Conservation (phyloP, 768 basidiomycete species). For the Xerocomus spinulosus region DNA sequence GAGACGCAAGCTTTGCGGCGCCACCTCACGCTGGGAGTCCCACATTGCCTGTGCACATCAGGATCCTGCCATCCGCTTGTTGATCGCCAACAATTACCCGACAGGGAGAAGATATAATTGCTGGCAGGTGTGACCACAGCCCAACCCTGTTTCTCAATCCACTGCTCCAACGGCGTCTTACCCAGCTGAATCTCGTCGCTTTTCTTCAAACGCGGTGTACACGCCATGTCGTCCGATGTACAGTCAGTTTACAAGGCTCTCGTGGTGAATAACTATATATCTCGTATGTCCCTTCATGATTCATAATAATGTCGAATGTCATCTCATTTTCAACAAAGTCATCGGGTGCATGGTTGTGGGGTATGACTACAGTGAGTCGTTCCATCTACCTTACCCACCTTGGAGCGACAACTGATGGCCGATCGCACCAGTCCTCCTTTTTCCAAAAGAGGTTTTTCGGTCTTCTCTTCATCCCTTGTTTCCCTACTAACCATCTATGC, state of each 20-base stretch:
- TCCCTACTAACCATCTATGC: background rate
- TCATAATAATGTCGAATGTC: too few relatives aligned
- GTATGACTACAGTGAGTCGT: slow-evolving; percentile 1
- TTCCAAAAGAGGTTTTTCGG: background rate
- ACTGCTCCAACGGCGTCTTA: background rate
- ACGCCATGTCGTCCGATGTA: slow-evolving; percentile 1
- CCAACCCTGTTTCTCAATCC: too few relatives aligned
- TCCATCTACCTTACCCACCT: background rate
- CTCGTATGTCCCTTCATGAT: background rate
- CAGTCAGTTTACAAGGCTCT: background rate
- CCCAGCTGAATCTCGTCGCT: background rate
- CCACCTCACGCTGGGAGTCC: background rate
- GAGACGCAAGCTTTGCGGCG: background rate
- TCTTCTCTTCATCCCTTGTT: background rate
- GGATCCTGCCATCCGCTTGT: too few relatives aligned
- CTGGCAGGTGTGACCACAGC: too few relatives aligned
- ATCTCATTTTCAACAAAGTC: background rate
- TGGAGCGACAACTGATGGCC: background rate
- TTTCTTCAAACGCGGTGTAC: background rate
- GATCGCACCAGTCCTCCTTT: slow-evolving; percentile 22
- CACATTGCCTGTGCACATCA: background rate
- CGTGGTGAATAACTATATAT: background rate
- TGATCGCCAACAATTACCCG: too few relatives aligned
- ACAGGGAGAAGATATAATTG: too few relatives aligned
- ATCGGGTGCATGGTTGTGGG: background rate